Evolutionary conservation across 2,329 filamentous ascomycete species (phyloP), one percentile per base, ranked within the genome.

Genomic region (Trichoderma sp.): DNA sequence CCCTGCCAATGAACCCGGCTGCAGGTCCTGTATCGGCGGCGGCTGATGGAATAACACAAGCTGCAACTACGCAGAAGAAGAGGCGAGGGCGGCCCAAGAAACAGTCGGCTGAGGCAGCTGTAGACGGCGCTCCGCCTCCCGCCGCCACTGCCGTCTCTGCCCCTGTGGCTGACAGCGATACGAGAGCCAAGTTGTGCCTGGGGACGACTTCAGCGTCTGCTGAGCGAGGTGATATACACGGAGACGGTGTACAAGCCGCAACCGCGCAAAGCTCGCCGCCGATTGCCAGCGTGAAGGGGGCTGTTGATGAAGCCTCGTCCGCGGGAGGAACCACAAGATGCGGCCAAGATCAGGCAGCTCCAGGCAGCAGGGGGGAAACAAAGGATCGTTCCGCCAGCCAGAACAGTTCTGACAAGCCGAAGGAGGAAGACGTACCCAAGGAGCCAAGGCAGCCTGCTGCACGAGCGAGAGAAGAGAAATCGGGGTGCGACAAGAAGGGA

Each of bases 51-150:
- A 21, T 43, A 61, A 21, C 50, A 30, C 61, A 48, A 24, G 43
- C 45, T 17, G 48, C 43, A 28, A 55, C 56, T 41, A 69, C 67
- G 47, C 48, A 68, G 60, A 78, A 75, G 63, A 79, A 75, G 70
- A 79, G 75, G 66, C 74, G 80, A 57, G 81, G 81, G 4, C 74
- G 80, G 21, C 80, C 80, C 17, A 78, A 74, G 65, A 82, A 81
- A 64, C 67, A 54, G 45, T 57, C 58, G 17, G 30, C 26, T 39
- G 50, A 48, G 19, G 24, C 24, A 24, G 21, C 15, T 63, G 17
- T 55, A 28, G 57, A 61, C 3, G 19, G 70, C 2, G 73, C 73
- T 26, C 71, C 72, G 48, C 62, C 45, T 56, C 15, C 64, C 44
- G 39, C 59, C 21, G 28, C 45, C 5, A 56, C 45, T 45, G 21